A percentile compares a stretch with the other conserved stretches of the same genome.
These are phyloP conservation scores for Wickerhamomyces queroliae DNA, from an alignment of 805 yeast genomes.

Conservation along the genomic window DNA sequence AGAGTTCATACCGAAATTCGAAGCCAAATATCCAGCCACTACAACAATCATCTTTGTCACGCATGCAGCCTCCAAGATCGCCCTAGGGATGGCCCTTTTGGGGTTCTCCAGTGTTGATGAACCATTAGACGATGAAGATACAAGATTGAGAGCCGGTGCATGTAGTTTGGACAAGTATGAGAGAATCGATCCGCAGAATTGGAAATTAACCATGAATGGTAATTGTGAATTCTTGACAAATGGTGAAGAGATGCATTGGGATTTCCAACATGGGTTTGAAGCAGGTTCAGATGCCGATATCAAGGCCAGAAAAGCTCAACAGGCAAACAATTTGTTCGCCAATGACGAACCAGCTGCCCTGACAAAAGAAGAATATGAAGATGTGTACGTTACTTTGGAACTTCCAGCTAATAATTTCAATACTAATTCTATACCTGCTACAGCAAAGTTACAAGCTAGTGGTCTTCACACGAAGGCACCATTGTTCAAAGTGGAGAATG, in stretches of 20 bases:
- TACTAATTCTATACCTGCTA: slow-evolving; percentile 27
- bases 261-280: slow-evolving; percentile 68
- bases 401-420: slow-evolving; percentile 34
- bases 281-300: slow-evolving; percentile 91
- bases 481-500: slow-evolving; percentile 49
- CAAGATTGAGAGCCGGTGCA: slow-evolving; percentile 65
- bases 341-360: slow-evolving; percentile 3
- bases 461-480: slow-evolving; percentile 54
- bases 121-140: slow-evolving; percentile 39
- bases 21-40: slow-evolving; percentile 49
- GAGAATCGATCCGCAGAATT: slow-evolving; percentile 25
- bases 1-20: slow-evolving; percentile 52
- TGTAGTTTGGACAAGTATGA: slow-evolving; percentile 74
- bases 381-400: slow-evolving; percentile 51
- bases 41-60: slow-evolving; percentile 69
- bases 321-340: slow-evolving; percentile 10
- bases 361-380: slow-evolving; percentile 30
- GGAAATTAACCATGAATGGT: slow-evolving; percentile 70
- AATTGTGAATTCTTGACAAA: slow-evolving; percentile 58
- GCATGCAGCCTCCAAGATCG: slow-evolving; percentile 92
- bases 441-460: slow-evolving; percentile 43
- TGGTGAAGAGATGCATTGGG: slow-evolving; percentile 96
- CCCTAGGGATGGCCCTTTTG: slow-evolving; percentile 73
- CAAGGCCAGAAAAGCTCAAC: slow-evolving; percentile 42
- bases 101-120: slow-evolving; percentile 47